A percentile compares a stretch with the other conserved stretches of the same genome.
Conservation (phyloP, 2,329 filamentous ascomycete genomes). For the Bertia moriformis region DNA sequence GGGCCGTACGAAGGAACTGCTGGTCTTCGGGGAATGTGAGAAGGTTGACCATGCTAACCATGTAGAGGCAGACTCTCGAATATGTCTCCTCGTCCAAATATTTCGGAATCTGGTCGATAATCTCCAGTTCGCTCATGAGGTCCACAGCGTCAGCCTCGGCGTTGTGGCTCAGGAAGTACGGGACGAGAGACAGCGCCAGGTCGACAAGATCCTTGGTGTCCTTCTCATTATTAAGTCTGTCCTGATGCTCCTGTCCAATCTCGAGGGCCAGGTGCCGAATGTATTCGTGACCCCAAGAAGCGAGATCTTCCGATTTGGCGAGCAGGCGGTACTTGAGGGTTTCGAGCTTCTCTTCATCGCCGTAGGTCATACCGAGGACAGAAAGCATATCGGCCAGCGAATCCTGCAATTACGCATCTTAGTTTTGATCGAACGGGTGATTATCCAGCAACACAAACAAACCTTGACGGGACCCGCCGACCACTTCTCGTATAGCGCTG, state of each 20-base stretch:
- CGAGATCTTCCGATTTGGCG: conserved; percentile 79
- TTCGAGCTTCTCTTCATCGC: conserved; percentile 87
- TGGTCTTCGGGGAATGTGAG: conserved; percentile 97
- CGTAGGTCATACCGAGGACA: conserved; percentile 97
- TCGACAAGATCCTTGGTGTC: conserved; percentile 72
- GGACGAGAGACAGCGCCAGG: conserved; percentile 70
- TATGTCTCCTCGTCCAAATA: conserved; percentile 93
- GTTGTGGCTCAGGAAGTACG: conserved; percentile 92
- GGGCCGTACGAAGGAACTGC: conserved; percentile 80
- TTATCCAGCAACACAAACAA: no score
- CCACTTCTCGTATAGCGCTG: conserved; percentile 82
- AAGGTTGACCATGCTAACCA: conserved; percentile 97
- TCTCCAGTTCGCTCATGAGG: conserved; percentile 90
- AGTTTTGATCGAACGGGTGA: no score
- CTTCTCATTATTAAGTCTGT: conserved; percentile 73
- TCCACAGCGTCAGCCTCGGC: conserved; percentile 97
- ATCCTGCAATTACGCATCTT: no score
- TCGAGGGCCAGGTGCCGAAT: conserved; percentile 88
- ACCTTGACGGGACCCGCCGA: conserved; percentile 71
- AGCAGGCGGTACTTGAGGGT: conserved; percentile 90
- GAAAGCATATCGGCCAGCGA: conserved; percentile 88
- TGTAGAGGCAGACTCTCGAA: conserved; percentile 83
- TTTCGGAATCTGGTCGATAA: conserved; percentile 79
- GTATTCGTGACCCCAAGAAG: conserved; percentile 97
- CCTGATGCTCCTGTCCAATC: conserved; percentile 86